phyloP scores from a whole-genome alignment of 2,329 filamentous ascomycete genomes.

The Venturiaceae sp. region DNA sequence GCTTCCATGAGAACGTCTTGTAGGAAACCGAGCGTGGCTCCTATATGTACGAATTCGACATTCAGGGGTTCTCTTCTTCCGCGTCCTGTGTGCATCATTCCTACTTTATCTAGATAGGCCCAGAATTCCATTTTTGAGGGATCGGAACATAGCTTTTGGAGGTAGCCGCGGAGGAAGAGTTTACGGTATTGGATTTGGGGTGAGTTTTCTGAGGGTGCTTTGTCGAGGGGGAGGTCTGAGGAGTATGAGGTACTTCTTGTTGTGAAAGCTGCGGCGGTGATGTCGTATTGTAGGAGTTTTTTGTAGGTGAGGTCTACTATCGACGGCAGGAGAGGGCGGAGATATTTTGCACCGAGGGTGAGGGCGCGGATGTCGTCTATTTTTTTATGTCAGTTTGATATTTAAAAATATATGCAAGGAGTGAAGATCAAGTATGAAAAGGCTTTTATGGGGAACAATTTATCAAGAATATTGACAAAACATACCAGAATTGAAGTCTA shows the following conservation, averaged over 20 bases:
- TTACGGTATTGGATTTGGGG: slow-evolving; percentile 70
- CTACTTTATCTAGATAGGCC: slow-evolving; percentile 77
- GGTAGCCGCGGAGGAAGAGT: slow-evolving; percentile 62
- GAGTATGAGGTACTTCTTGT: slow-evolving; percentile 46
- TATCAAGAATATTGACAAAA: slow-evolving; percentile 4
- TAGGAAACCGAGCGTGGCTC: slow-evolving; percentile 62
- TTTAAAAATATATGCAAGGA: no score
- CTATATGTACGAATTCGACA: slow-evolving; percentile 73
- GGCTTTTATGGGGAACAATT: not conserved
- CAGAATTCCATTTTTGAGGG: slow-evolving; percentile 69
- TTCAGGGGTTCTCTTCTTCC: slow-evolving; percentile 63
- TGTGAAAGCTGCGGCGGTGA: slow-evolving; percentile 69
- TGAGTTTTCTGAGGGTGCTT: slow-evolving; percentile 48
- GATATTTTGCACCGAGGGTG: slow-evolving; percentile 60
- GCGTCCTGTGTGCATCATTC: slow-evolving; percentile 65
- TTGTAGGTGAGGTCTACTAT: slow-evolving; percentile 79
- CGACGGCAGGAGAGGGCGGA: slow-evolving; percentile 72
- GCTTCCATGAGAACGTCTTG: slow-evolving; percentile 71
- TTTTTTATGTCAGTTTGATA: not conserved
- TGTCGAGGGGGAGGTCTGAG: slow-evolving; percentile 45
- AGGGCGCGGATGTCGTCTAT: slow-evolving; percentile 61
- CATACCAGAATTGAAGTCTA: slow-evolving; percentile 64
- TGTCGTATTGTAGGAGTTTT: slow-evolving; percentile 71
- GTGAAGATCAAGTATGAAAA: no score
- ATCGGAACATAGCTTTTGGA: slow-evolving; percentile 65